Percentiles rank a stretch among this genome's conserved stretches.
phyloP scores from a whole-genome alignment of 345 rosid species.

The Populus alba region DNA sequence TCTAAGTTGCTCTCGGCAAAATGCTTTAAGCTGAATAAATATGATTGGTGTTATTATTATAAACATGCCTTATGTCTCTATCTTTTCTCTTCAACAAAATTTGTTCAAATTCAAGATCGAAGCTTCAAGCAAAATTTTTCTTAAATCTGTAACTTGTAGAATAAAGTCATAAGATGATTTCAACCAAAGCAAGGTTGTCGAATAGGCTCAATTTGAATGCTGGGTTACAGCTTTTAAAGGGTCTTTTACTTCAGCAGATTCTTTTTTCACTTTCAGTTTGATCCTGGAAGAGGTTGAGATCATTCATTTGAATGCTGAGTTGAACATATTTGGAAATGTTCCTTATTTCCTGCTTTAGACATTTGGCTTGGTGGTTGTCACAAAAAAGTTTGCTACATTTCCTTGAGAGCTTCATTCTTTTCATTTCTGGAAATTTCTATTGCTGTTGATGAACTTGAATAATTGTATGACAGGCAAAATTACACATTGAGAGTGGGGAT shows the following conservation, averaged over 20 bases:
- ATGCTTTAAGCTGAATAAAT: not conserved
- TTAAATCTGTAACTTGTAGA: not conserved
- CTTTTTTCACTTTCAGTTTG: not conserved
- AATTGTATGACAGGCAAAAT: constrained; percentile 55
- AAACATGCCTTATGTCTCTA: not conserved
- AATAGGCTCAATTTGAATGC: not conserved
- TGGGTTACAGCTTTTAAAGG: not conserved
- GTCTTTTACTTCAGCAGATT: not conserved
- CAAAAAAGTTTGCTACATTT: not conserved
- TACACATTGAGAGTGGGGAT: constrained; percentile 93
- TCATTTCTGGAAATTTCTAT: not conserved
- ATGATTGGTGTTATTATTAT: not conserved
- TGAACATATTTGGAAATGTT: not conserved
- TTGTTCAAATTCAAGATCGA: not conserved
- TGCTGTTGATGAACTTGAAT: not conserved
- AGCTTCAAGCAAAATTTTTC: not conserved
- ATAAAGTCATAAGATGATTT: not conserved
- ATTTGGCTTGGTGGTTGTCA: no score
- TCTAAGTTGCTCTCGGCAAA: not conserved
- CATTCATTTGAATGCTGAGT: not conserved
- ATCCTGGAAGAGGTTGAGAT: not conserved
- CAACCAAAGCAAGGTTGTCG: not conserved
- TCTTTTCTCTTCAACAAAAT: not conserved
- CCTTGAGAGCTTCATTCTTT: not conserved
- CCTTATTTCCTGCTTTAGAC: no score